These are phyloP conservation scores for Penicillium sp. DNA, from an alignment of 2,329 filamentous ascomycete genomes.

Conservation along the genomic window DNA sequence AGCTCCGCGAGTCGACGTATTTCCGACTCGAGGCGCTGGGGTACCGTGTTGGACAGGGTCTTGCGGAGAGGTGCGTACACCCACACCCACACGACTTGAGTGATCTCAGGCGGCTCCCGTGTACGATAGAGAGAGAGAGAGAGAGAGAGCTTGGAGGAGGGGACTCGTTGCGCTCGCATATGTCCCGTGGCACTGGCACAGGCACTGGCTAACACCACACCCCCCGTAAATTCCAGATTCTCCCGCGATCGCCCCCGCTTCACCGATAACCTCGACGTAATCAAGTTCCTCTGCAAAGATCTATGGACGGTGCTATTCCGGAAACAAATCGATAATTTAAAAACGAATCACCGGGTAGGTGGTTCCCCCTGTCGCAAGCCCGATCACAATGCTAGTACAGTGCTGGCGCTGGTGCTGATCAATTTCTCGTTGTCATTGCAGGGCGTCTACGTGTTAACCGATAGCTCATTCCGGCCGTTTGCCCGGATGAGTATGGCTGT, in stretches of 20 bases:
- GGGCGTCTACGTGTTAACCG: constrained; percentile 95
- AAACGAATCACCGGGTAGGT: constrained; percentile 87
- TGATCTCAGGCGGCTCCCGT: neutral
- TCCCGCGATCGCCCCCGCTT: constrained; percentile 76
- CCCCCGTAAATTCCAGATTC: constrained; percentile 32
- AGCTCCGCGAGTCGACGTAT: constrained; percentile 81
- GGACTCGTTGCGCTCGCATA: too few relatives aligned
- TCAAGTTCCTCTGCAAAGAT: constrained; percentile 99
- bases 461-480: constrained; percentile 87
- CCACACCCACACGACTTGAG: neutral
- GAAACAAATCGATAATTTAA: constrained; percentile 98
- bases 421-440: constrained; percentile 32
- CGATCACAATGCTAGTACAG: neutral
- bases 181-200: too few relatives aligned
- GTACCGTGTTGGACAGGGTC: constrained; percentile 87
- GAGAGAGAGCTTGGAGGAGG: too few relatives aligned
- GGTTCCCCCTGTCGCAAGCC: neutral
- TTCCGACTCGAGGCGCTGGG: constrained; percentile 81
- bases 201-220: neutral
- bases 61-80: constrained; percentile 74
- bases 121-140: neutral
- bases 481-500: constrained; percentile 84
- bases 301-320: constrained; percentile 92
- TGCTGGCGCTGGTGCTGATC: neutral
- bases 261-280: constrained; percentile 88